Evolutionary conservation across 176 grass and related monocot species (phyloP), one percentile per base, ranked within the genome.

Genomic region (Phoenix dactylifera): DNA sequence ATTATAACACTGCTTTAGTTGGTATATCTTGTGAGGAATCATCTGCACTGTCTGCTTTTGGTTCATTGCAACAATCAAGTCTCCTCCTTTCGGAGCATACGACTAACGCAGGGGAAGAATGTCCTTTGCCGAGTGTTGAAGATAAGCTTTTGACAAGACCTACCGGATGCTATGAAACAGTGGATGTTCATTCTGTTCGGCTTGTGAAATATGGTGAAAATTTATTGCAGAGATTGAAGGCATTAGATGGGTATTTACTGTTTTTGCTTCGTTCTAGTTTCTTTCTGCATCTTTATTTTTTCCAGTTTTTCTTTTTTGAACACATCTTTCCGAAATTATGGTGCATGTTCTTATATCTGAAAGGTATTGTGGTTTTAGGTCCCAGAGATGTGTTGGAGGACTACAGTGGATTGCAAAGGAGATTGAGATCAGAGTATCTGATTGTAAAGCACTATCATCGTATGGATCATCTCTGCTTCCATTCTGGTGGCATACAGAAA

Each of bases 381-480:
- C 50, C 7, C 24, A 18, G 78, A 81, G 57, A 50, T 85, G 62
- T 32, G 59, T 53, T 55, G 79, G 73, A 48, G 55, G 55, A 78
- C 52, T 85, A 70, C 67, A 85, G 72, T 77, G 76, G 57, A 73
- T 81, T 59, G 82, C 56, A 69, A 85, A 74, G 83, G 88, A 98
- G 68, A 86, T 98, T 28, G 79, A 70, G 55, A 65, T 98, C 28
- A 86, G 94, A 73, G 79, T 82, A 60, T 85, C 76, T 49, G 94
- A 98, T 72, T 98, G 94, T 57, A 83, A 74, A 64, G 67, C 70
- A 30, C 82, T 98, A 15, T 83, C 69, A 52, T 87, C 76, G 12
- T 98, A 98, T 79, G 87, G 84, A 19, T 75, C 79, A 72, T 98
- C 93, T 62, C 74, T 98, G 65, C 76, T 98, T 66, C 94, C 88